These are phyloP conservation scores for Ustilago nuda DNA, from an alignment of 1,284 basidiomycete genomes.

Conservation along the genomic window DNA sequence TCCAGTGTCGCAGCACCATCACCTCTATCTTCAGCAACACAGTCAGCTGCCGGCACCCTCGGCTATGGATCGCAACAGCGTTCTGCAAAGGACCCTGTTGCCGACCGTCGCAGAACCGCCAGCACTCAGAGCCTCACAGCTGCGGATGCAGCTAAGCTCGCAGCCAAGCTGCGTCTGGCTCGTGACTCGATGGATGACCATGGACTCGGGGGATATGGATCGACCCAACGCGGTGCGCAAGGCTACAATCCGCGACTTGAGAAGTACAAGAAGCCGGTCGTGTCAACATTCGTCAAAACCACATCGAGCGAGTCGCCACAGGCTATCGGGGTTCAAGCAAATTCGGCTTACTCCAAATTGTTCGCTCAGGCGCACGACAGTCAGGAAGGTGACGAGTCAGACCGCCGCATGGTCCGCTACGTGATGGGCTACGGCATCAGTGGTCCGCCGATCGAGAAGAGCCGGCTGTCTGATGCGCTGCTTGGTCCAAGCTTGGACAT, in stretches of 20 bases:
- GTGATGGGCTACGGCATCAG: slow-evolving; percentile 65
- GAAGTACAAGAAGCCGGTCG: slow-evolving; percentile 58
- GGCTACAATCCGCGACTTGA: slow-evolving; percentile 44
- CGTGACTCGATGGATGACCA: slow-evolving; percentile 56
- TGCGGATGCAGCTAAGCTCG: slow-evolving; percentile 60
- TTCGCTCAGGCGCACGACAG: slow-evolving; percentile 48
- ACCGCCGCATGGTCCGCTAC: slow-evolving; percentile 56
- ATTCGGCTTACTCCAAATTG: slow-evolving; percentile 50
- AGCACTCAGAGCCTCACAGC: slow-evolving; percentile 59
- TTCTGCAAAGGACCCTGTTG: slow-evolving; percentile 10
- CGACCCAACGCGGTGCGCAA: slow-evolving; percentile 27
- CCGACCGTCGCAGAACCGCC: slow-evolving; percentile 35
- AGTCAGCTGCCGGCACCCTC: slow-evolving; percentile 15
- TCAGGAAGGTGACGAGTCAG: slow-evolving; percentile 20
- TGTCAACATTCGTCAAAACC: slow-evolving; percentile 58
- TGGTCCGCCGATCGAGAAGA: slow-evolving; percentile 65
- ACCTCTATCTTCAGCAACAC: slow-evolving; percentile 27
- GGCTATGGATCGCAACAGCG: slow-evolving; percentile 17
- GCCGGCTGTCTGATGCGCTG: slow-evolving; percentile 53
- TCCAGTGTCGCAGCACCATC: slow-evolving; percentile 23
- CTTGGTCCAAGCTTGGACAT: slow-evolving; percentile 60
- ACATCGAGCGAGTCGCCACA: slow-evolving; percentile 33
- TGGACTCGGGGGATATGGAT: slow-evolving; percentile 19
- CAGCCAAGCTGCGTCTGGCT: slow-evolving; percentile 57
- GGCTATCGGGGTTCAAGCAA: slow-evolving; percentile 43